Evolutionary conservation across 2,329 filamentous ascomycete species (phyloP).

Genomic region (Fusarium guadeloupense): DNA sequence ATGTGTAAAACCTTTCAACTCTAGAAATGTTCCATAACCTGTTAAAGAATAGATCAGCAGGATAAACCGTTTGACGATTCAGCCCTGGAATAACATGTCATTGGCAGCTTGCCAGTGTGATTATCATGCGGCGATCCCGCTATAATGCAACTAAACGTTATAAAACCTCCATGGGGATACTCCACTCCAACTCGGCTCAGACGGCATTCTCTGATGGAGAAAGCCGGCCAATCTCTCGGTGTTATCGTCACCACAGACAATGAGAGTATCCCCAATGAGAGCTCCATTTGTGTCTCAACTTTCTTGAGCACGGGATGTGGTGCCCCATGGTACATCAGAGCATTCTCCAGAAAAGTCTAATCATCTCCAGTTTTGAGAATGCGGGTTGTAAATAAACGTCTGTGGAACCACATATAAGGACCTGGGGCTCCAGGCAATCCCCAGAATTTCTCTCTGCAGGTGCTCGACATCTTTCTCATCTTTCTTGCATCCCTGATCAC

Average conservation of each 20-base stretch:
- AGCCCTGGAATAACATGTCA: slow-evolving; percentile 17
- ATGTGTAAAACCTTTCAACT: neutral
- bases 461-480: slow-evolving; percentile 7
- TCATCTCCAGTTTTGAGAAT: slow-evolving; percentile 19
- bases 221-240: slow-evolving; percentile 40
- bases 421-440: slow-evolving; percentile 17
- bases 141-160: slow-evolving; percentile 2
- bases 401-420: slow-evolving; percentile 22
- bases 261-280: slow-evolving; percentile 17
- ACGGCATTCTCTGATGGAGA: slow-evolving; percentile 34
- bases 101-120: neutral
- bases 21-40: slow-evolving; percentile 25
- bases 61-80: neutral
- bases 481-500: neutral
- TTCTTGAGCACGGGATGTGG: slow-evolving; percentile 4
- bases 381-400: slow-evolving; percentile 6
- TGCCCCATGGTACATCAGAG: slow-evolving; percentile 24
- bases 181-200: slow-evolving; percentile 25
- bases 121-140: slow-evolving; percentile 18
- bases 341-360: slow-evolving; percentile 31
- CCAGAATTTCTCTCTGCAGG: neutral
- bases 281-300: neutral
- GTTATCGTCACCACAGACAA: slow-evolving; percentile 32
- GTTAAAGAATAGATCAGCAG: slow-evolving; percentile 5
- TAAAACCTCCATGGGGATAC: slow-evolving; percentile 1